A percentile compares a stretch with the other conserved stretches of the same genome.
Conservation (phyloP, 371 early-diverging fungal species). For the Mortierella sp. region DNA sequence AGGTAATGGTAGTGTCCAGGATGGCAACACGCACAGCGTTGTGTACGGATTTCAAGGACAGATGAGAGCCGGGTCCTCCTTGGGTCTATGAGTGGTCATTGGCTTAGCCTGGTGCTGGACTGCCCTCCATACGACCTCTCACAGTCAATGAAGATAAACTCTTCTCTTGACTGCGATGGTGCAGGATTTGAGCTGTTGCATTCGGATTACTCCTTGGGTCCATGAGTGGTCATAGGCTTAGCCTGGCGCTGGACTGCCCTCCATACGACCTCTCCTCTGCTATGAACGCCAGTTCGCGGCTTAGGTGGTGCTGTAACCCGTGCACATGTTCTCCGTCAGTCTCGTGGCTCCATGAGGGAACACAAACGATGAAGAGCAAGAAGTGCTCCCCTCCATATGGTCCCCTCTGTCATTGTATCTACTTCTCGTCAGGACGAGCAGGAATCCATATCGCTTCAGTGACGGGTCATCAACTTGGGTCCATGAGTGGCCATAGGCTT, state of each 20-base stretch:
- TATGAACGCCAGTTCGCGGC: not conserved
- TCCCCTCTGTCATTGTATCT: constrained; percentile 16
- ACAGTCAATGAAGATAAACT: constrained; percentile 6
- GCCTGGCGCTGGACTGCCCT: constrained; percentile 15
- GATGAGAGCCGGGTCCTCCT: constrained; percentile 4
- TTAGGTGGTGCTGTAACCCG: constrained; percentile 18
- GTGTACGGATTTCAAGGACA: constrained; percentile 23
- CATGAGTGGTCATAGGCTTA: constrained; percentile 17
- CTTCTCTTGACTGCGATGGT: constrained; percentile 13
- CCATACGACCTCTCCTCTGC: constrained; percentile 25
- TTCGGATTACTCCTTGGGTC: constrained; percentile 27
- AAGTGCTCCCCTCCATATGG: constrained; percentile 10
- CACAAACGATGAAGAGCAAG: not conserved
- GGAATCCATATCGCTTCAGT: constrained; percentile 30
- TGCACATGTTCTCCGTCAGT: constrained; percentile 24
- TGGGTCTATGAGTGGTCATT: constrained; percentile 26
- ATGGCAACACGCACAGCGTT: constrained; percentile 20
- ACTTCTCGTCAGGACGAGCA: constrained; percentile 30
- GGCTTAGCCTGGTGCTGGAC: constrained; percentile 17
- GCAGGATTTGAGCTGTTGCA: constrained; percentile 23
- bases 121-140: constrained; percentile 22
- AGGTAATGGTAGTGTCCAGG: constrained; percentile 26
- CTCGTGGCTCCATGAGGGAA: constrained; percentile 28
- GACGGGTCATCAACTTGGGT: constrained; percentile 11
- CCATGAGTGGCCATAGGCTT: constrained; percentile 24